Percentiles rank a stretch among this genome's conserved stretches.
Evolutionary conservation across 2,329 filamentous ascomycete genomes (phyloP).

Genomic region (Arthrobotrys musiformis): DNA sequence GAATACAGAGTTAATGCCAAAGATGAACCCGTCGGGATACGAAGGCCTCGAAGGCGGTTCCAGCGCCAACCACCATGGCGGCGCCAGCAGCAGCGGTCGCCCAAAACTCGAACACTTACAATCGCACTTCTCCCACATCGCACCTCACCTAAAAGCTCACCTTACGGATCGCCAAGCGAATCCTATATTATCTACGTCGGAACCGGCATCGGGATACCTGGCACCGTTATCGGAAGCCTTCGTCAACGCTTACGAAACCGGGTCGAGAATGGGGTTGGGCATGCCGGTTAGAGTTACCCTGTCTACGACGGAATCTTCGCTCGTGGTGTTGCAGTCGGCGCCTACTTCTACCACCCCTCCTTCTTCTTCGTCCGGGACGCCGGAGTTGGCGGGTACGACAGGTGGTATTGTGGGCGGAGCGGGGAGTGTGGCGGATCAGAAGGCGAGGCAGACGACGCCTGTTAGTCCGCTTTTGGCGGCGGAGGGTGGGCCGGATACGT

Average conservation of each 20-base stretch:
- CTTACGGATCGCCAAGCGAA: conserved; percentile 58
- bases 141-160: conserved; percentile 57
- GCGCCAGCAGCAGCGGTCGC: not conserved
- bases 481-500: conserved; percentile 43
- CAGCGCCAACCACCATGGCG: conserved; percentile 18
- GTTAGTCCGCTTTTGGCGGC: conserved; percentile 15
- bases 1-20: not conserved
- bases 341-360: too few species aligned
- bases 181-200: conserved; percentile 57
- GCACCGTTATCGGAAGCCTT: conserved; percentile 58
- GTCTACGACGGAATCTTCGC: conserved; percentile 56
- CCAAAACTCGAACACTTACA: conserved; percentile 50
- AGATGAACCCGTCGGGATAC: conserved; percentile 27
- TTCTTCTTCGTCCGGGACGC: not conserved
- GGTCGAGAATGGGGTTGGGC: conserved; percentile 59
- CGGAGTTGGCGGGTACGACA: too few species aligned
- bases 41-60: conserved; percentile 9
- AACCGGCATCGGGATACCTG: conserved; percentile 49
- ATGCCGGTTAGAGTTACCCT: conserved; percentile 58
- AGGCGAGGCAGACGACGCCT: conserved; percentile 4
- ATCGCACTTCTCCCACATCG: conserved; percentile 57
- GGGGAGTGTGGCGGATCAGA: conserved; percentile 18
- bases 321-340: conserved; percentile 58
- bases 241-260: conserved; percentile 59
- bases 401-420: too few species aligned